Conservation (phyloP, 345 rosid species). For the Gossypium australe region DNA sequence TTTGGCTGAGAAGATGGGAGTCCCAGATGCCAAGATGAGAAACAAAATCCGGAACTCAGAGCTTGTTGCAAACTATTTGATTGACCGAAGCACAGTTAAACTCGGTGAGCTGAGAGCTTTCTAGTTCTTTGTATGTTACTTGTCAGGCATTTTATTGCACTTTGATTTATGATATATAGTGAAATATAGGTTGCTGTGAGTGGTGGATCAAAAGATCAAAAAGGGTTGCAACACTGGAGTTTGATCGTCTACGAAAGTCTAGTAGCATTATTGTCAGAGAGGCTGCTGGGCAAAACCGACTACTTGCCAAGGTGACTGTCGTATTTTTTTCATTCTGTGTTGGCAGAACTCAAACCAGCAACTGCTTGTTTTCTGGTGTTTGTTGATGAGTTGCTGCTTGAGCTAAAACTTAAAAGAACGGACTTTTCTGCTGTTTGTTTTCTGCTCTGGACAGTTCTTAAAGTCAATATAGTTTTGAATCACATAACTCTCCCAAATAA, state of each 20-base stretch:
- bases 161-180: slow-evolving; percentile 13
- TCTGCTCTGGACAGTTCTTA: neutral
- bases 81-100: slow-evolving; percentile 54
- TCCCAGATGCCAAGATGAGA: slow-evolving; percentile 50
- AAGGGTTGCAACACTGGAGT: slow-evolving; percentile 76
- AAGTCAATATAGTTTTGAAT: neutral
- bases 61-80: slow-evolving; percentile 53
- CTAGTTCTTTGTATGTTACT: neutral
- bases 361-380: neutral
- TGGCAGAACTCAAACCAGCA: neutral
- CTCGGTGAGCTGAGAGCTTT: slow-evolving; percentile 41
- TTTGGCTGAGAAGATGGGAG: slow-evolving; percentile 89
- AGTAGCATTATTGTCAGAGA: slow-evolving; percentile 78
- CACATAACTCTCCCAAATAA: neutral
- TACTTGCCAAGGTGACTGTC: slow-evolving; percentile 75
- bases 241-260: slow-evolving; percentile 82
- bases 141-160: neutral
- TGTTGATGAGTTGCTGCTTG: slow-evolving; percentile 1
- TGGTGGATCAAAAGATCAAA: slow-evolving; percentile 77
- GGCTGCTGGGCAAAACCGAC: slow-evolving; percentile 60
- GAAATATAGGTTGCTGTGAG: slow-evolving; percentile 54
- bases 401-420: neutral
- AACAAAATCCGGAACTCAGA: slow-evolving; percentile 43
- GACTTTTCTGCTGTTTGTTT: neutral
- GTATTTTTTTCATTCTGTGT: neutral